Conservation (phyloP, 73 alveolate genomes). For the Urostyla sp. region DNA sequence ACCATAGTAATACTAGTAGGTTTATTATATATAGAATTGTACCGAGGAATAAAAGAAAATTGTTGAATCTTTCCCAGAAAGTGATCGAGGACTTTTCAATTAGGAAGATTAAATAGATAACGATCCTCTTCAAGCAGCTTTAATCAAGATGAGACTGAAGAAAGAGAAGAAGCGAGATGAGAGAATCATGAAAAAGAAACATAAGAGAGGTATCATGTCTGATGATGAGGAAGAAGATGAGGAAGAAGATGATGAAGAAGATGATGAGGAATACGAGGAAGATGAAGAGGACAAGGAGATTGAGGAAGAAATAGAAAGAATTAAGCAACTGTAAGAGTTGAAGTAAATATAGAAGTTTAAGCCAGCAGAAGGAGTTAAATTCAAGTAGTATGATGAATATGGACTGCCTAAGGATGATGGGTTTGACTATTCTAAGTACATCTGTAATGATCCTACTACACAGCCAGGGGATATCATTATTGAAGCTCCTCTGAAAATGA, state of each 20-base stretch:
- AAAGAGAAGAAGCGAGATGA: conserved; percentile 10
- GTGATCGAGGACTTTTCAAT: conserved; percentile 46
- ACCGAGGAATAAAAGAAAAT: conserved; percentile 36
- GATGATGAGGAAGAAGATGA: conserved; percentile 31
- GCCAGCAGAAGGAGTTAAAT: conserved; percentile 55
- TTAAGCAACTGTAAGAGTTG: neutral
- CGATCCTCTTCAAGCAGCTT: conserved; percentile 57
- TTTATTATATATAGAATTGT: neutral
- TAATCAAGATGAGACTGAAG: conserved; percentile 34
- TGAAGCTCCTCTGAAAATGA: conserved; percentile 50
- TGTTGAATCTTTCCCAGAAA: conserved; percentile 50
- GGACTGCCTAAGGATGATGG: conserved; percentile 46
- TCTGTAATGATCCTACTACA: conserved; percentile 19
- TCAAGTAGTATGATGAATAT: conserved; percentile 43
- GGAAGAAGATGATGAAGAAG: conserved; percentile 24
- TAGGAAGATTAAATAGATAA: conserved; percentile 20
- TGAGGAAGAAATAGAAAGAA: neutral
- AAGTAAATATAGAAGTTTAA: neutral
- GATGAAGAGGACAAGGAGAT: neutral
- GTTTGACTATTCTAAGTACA: conserved; percentile 18
- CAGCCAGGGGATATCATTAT: conserved; percentile 39
- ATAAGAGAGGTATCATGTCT: conserved; percentile 8
- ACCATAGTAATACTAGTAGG: neutral
- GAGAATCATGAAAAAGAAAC: conserved; percentile 12
- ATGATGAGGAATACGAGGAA: conserved; percentile 45